Percentiles rank a stretch among this genome's conserved stretches.
phyloP scores from a whole-genome alignment of 148 eudicot genomes.

The Bassia scoparia region DNA sequence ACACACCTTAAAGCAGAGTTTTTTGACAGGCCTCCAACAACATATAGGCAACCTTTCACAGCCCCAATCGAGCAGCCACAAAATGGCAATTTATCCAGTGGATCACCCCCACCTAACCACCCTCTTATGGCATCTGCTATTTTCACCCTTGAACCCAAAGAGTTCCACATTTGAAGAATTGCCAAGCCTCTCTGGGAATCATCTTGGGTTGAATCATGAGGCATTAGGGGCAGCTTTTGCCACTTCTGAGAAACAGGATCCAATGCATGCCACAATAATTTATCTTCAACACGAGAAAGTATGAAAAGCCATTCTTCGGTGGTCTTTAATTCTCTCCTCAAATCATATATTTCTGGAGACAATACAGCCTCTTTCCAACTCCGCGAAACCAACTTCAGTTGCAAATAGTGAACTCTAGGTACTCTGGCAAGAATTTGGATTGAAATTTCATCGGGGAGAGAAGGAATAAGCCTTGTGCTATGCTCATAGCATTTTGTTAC shows the following conservation, averaged over 20 bases:
- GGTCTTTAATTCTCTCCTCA: constrained; percentile 68
- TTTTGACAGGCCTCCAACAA: constrained; percentile 68
- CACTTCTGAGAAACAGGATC: constrained; percentile 71
- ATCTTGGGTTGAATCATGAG: constrained; percentile 42
- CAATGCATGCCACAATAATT: constrained; percentile 66
- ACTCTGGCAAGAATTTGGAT: constrained; percentile 85
- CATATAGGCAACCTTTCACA: constrained; percentile 76
- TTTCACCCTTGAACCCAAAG: constrained; percentile 56
- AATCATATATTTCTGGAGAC: constrained; percentile 57
- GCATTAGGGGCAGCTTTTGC: constrained; percentile 82
- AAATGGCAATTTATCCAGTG: constrained; percentile 49
- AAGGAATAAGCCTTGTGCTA: constrained; percentile 62
- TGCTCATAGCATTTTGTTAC: constrained; percentile 54
- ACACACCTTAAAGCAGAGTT: constrained; percentile 67
- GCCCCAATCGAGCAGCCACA: constrained; percentile 87
- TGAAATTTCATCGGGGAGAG: constrained; percentile 93
- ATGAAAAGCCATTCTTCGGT: constrained; percentile 88
- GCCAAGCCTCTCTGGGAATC: constrained; percentile 43
- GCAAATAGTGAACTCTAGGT: constrained; percentile 58
- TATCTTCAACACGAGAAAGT: constrained; percentile 55
- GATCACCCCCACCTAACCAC: constrained; percentile 68
- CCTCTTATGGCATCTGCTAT: constrained; percentile 62
- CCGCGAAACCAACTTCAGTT: constrained; percentile 62
- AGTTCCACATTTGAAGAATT: constrained; percentile 53
- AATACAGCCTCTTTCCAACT: constrained; percentile 72